Conservation (phyloP, 495 filamentous ascomycete genomes). For the Aspergillus homomorphus region DNA sequence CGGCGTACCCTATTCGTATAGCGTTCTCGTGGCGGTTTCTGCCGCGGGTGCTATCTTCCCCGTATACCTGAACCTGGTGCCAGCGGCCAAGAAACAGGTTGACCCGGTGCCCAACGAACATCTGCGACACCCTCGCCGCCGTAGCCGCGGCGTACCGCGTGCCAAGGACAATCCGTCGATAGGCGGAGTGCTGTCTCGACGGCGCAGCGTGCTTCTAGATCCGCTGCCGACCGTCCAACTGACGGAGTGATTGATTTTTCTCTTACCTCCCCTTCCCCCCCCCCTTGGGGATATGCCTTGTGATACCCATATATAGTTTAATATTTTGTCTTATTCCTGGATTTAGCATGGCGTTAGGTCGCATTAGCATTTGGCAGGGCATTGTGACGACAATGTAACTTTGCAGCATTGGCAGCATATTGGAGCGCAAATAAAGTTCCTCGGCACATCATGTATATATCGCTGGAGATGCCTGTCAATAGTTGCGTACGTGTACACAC, state of each 20-base stretch:
- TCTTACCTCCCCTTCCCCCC: background rate
- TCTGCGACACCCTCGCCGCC: conserved; percentile 35
- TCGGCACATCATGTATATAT: background rate
- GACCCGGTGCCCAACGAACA: conserved; percentile 53
- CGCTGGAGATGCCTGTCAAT: background rate
- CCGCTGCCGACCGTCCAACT: conserved; percentile 28
- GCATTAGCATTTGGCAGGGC: background rate
- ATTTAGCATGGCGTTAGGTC: background rate
- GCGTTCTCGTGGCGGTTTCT: conserved; percentile 57
- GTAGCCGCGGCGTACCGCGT: conserved; percentile 25
- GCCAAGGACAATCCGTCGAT: conserved; percentile 36
- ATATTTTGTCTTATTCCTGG: background rate
- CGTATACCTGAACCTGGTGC: conserved; percentile 54
- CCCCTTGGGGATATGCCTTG: background rate
- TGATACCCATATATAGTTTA: background rate
- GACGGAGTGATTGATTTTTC: conserved; percentile 5
- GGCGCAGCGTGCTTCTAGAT: conserved; percentile 37
- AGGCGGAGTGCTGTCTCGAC: conserved; percentile 39
- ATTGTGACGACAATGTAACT: background rate
- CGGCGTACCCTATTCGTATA: conserved; percentile 49
- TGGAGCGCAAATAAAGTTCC: background rate
- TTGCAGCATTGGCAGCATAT: background rate
- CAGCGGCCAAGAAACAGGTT: conserved; percentile 57
- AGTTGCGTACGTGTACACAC: background rate
- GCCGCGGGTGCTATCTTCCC: conserved; percentile 57